Percentiles rank a stretch among this genome's conserved stretches.
phyloP scores from a whole-genome alignment of 129 eudicot species.

The Erigeron canadensis region DNA sequence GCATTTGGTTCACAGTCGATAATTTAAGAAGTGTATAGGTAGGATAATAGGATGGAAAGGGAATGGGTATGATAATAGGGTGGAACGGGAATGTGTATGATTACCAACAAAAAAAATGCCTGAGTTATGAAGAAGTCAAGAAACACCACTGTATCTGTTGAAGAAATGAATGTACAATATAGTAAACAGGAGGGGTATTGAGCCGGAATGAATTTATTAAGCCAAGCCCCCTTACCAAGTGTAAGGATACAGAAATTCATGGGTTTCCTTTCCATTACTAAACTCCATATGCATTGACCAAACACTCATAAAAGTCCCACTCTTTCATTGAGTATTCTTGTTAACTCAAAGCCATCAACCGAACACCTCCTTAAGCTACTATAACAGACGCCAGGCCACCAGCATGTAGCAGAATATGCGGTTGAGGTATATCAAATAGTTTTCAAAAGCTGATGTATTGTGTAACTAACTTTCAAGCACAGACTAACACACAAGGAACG shows the following conservation, averaged over 20 bases:
- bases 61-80: background rate
- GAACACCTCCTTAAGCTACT: background rate
- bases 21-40: background rate
- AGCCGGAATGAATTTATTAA: background rate
- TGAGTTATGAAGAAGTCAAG: background rate
- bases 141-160: background rate
- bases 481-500: too few relatives aligned
- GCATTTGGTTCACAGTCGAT: background rate
- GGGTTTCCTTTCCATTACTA: background rate
- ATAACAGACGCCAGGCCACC: background rate
- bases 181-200: background rate
- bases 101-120: background rate
- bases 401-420: background rate
- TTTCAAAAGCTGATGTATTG: background rate
- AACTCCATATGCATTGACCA: background rate
- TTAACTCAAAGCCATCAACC: background rate
- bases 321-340: background rate
- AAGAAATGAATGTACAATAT: background rate
- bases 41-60: background rate
- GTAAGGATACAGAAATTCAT: background rate
- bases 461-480: background rate
- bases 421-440: background rate
- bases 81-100: background rate
- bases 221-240: background rate
- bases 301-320: background rate